These are phyloP conservation scores for Scheffersomyces ergatensis DNA, from an alignment of 805 yeast genomes.

Conservation along the genomic window DNA sequence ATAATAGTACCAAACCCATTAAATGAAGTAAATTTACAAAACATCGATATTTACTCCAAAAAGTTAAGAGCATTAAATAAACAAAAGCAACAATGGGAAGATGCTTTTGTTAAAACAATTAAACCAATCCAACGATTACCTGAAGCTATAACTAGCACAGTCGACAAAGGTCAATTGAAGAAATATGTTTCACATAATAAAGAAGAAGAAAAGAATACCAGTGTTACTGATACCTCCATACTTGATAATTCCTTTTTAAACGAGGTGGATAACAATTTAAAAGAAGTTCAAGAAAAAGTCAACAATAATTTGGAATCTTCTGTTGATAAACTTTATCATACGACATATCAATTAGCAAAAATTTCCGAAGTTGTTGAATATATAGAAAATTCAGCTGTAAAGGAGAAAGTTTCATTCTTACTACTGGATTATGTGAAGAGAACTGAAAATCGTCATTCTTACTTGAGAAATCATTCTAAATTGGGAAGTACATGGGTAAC, in stretches of 20 bases:
- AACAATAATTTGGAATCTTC: conserved; percentile 19
- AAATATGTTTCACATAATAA: conserved; percentile 15
- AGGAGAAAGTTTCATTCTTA: background rate
- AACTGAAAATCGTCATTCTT: background rate
- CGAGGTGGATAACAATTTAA: conserved; percentile 8
- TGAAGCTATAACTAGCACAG: conserved; percentile 7
- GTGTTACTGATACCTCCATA: conserved; percentile 7
- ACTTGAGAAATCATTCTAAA: background rate
- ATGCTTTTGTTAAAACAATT: conserved; percentile 18
- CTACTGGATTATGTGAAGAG: background rate
- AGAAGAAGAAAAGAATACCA: conserved; percentile 4
- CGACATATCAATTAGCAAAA: conserved; percentile 25
- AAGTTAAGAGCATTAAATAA: conserved; percentile 42
- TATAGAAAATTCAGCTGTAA: background rate
- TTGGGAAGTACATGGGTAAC: background rate
- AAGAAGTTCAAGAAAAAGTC: conserved; percentile 11
- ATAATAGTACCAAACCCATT: conserved; percentile 56
- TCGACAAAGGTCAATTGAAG: conserved; percentile 15
- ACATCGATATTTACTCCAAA: conserved; percentile 43
- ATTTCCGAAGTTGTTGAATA: conserved; percentile 17
- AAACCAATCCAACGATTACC: conserved; percentile 13
- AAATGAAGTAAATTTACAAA: conserved; percentile 50
- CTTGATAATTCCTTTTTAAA: conserved; percentile 13
- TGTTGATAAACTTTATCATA: conserved; percentile 37
- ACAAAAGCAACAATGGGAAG: conserved; percentile 51